Evolutionary conservation across 345 rosid genomes (phyloP), one percentile per base, ranked within the genome.

Genomic region (Hibiscus mutabilis): DNA sequence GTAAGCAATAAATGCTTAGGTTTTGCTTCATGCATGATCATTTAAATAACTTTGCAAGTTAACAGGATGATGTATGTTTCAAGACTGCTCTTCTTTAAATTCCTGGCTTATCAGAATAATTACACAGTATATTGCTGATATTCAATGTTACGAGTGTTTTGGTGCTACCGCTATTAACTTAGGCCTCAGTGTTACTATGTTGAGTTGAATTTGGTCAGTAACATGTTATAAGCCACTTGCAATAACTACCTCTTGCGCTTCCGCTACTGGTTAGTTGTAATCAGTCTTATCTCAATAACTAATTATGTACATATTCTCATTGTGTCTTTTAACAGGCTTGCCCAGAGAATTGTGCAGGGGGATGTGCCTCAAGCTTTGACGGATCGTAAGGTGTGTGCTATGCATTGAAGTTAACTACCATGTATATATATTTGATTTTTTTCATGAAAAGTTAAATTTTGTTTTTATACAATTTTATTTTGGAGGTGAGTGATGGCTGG

Each of bases 281-380:
- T 46, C 29, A 46, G 11, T 60, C 58, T 46, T 46, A 25, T 40
- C 62, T 18, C 35, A 69, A 25, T 46, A 42, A 44, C 9, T 19
- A 18, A 21, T 40, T 25, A 40, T 27, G 52, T 67, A 35, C 19
- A 29, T 77, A 63, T 69, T 19, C 18, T 56, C 42, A 53, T 25
- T 60, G 9, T 61, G 58, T 40, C 66, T 65, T 74, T 79, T 60
- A 33, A 81, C 85, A 92, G 99, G 77, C 97, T 96, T 79, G 99
- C 99, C 67, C 99, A 96, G 86, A 87, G 98, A 83, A 96, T 96
- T 84, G 98, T 92, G 76, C 86, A 86, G 82, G 97, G 99, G 46
- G 99, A 96, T 82, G 99, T 96, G 40, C 99, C 99, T 79, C 97
- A 92, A 85, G 99, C 97, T 56, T 80, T 96, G 82, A 96, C 87